A percentile compares a stretch with the other conserved stretches of the same genome.
Evolutionary conservation across 495 filamentous ascomycete genomes (phyloP).

Genomic region (Tuber brumale): DNA sequence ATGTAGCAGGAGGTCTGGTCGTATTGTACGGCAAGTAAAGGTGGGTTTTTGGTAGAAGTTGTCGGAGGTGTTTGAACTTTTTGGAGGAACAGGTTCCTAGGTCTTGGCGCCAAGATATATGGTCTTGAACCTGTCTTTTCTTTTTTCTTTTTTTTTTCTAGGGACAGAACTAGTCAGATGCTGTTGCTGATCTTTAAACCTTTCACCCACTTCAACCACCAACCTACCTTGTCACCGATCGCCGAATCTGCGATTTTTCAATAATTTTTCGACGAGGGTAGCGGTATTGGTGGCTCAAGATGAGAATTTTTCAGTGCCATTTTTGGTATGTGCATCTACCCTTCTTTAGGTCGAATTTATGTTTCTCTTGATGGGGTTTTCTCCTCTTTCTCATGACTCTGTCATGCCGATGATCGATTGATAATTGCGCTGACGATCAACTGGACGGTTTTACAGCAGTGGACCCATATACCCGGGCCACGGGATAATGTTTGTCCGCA

Average conservation of each 20-base stretch:
- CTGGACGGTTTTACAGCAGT: conserved; percentile 9
- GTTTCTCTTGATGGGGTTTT: not conserved
- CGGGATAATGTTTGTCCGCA: conserved; percentile 72
- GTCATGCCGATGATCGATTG: not conserved
- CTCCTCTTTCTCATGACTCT: not conserved
- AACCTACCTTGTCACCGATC: not conserved
- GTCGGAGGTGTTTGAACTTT: not conserved
- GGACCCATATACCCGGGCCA: conserved; percentile 77
- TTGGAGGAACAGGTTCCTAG: not conserved
- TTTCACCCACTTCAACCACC: not conserved
- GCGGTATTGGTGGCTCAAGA: conserved; percentile 9
- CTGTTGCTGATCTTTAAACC: not conserved
- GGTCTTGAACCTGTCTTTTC: not conserved
- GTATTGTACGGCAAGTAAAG: not conserved
- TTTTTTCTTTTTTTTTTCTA: not conserved
- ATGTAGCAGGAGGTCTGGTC: conserved; percentile 8
- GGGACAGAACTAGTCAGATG: not conserved
- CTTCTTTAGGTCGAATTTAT: not conserved
- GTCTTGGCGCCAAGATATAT: not conserved
- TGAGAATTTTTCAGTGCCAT: conserved; percentile 41
- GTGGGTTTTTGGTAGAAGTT: not conserved
- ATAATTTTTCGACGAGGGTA: not conserved
- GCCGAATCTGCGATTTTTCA: not conserved
- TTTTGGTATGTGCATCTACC: conserved; percentile 20
- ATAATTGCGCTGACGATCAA: conserved; percentile 13